These are phyloP conservation scores for Boletus reticuloceps DNA, from an alignment of 768 basidiomycete genomes.

Conservation along the genomic window DNA sequence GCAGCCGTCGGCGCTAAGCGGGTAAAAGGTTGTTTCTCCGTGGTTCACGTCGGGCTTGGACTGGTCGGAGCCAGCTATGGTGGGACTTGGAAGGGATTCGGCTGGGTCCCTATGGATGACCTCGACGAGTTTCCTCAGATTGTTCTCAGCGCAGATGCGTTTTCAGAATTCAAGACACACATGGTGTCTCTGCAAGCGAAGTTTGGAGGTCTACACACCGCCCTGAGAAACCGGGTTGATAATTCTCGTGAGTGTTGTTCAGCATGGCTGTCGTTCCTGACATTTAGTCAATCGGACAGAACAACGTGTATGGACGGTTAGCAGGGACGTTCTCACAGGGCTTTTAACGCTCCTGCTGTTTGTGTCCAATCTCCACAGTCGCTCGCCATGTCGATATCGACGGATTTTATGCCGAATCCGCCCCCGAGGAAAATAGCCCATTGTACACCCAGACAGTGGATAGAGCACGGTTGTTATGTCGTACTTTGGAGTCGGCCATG, in stretches of 20 bases:
- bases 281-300: slow-evolving; percentile 17
- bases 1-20: slow-evolving; percentile 42
- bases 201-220: slow-evolving; percentile 35
- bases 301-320: slow-evolving; percentile 32
- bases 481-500: slow-evolving; percentile 64
- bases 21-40: slow-evolving; percentile 57
- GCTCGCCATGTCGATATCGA: slow-evolving; percentile 84
- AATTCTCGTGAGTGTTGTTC: slow-evolving; percentile 24
- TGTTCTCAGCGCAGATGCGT: slow-evolving; percentile 48
- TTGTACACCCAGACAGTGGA: slow-evolving; percentile 65
- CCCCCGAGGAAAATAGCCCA: slow-evolving; percentile 40
- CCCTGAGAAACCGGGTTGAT: slow-evolving; percentile 20
- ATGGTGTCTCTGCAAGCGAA: slow-evolving; percentile 50
- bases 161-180: slow-evolving; percentile 50
- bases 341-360: slow-evolving; percentile 57
- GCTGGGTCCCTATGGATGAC: slow-evolving; percentile 63
- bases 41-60: slow-evolving; percentile 67
- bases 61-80: slow-evolving; percentile 78
- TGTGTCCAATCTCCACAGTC: slow-evolving; percentile 69
- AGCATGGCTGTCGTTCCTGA: not conserved
- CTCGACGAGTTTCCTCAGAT: slow-evolving; percentile 46
- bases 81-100: slow-evolving; percentile 82
- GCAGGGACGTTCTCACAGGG: slow-evolving; percentile 52
- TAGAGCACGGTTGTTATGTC: slow-evolving; percentile 63
- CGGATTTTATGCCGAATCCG: slow-evolving; percentile 54